Base-by-base conservation (phyloP, 2,329 filamentous ascomycete species). In the Xylaria digitata region DNA sequence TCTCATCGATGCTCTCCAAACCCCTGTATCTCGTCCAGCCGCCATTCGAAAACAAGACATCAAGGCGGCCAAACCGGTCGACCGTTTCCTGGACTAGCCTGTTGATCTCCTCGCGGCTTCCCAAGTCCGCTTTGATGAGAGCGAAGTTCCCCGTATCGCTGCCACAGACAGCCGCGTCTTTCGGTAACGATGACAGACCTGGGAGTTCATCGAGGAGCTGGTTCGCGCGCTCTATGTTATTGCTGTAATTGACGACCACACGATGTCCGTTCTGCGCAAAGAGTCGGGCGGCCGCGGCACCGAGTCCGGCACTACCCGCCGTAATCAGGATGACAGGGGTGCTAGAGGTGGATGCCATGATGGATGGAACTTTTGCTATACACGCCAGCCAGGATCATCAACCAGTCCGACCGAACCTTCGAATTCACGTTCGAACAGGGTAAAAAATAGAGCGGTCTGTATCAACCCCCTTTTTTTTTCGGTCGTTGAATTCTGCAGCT, bases 41-140 rank as follows among this genome's bases (percentile, higher is more conserved):
- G 7, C 90, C 91, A 77, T 96, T 96, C 2, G 90, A 91, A 73
- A 95, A 87, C 52, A 96, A 82, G 46, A 93, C 84, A 79, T 96
- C 92, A n/a, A 96, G 78, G 1, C 89, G 87, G 4, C 90, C 91
- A 69, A 93, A 83, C n/a, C 78, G 79, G 30, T 84, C 79, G 54
- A 89, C 82, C 1, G 87, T 85, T 50, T 89, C 84, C 19, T 84
- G 78, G 0, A 94, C 86, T 0, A 90, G 83, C 0, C 82, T 80
- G 55, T 82, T 78, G 68, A 92, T 87, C 30, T 91, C 90, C 1
- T 80, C 77, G 40, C 86, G 84, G 6, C 82, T 80, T 17, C 86
- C 87, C 50, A 92, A 84, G 77, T 95, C 91, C 74, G 89, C 92
- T 75, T 89, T 84, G 70, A 94, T 79, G 6, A 86, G 79, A 21